These are phyloP conservation scores for Kazachstania psychrophila DNA, from an alignment of 805 yeast genomes.

Conservation along the genomic window DNA sequence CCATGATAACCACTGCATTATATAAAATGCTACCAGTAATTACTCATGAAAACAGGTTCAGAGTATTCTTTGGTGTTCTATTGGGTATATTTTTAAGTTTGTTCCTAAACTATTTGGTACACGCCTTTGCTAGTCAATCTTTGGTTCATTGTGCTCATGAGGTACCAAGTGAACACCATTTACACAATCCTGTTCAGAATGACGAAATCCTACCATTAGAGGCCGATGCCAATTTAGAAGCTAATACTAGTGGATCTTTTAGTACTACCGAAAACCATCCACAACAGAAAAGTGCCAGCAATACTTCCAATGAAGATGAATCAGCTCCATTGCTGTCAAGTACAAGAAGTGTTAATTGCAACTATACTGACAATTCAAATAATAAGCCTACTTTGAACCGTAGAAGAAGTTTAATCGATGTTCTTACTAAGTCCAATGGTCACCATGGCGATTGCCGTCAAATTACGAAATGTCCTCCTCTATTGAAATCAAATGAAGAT, in stretches of 20 bases:
- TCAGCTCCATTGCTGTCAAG: no score
- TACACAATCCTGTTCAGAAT: no score
- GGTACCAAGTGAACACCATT: no score
- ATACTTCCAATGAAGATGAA: no score
- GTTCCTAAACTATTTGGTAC: slow-evolving; percentile 54
- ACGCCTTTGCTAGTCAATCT: slow-evolving; percentile 67
- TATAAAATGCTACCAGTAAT: slow-evolving; percentile 71
- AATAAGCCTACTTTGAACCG: neutral
- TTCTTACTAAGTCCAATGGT: neutral
- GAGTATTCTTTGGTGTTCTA: slow-evolving; percentile 36
- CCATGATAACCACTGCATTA: slow-evolving; percentile 68
- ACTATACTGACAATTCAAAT: no score
- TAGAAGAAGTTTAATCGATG: slow-evolving; percentile 1
- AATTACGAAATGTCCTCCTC: slow-evolving; percentile 12
- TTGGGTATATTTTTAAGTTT: slow-evolving; percentile 57
- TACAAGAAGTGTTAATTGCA: no score
- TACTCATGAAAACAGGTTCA: slow-evolving; percentile 31
- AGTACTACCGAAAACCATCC: neutral
- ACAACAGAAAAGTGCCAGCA: neutral
- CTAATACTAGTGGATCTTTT: no score
- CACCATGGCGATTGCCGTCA: slow-evolving; percentile 8
- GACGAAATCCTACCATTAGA: no score
- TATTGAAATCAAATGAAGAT: slow-evolving; percentile 9
- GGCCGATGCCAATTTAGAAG: no score
- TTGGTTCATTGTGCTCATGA: slow-evolving; percentile 78